Percentiles rank a stretch among this genome's conserved stretches.
Conservation (phyloP, 2,329 filamentous ascomycete species). For the Lecanosticta acicola region DNA sequence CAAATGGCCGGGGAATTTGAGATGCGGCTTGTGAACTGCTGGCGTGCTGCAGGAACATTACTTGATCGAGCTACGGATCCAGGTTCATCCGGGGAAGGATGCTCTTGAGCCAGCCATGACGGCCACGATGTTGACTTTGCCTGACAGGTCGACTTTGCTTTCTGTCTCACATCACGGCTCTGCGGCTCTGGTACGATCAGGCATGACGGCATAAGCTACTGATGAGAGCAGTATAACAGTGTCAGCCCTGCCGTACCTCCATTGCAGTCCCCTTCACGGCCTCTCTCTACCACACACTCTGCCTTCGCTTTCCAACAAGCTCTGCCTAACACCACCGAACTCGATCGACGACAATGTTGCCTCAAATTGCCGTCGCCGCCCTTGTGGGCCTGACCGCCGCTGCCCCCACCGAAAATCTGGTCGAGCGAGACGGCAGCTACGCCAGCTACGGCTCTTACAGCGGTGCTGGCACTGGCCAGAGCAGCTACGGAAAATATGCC, state of each 20-base stretch:
- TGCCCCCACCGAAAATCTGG: not conserved
- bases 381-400: conserved; percentile 2
- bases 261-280: not conserved
- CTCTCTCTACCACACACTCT: too few relatives aligned
- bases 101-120: not conserved
- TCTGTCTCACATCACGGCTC: too few relatives aligned
- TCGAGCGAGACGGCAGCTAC: not conserved
- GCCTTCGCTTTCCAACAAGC: not conserved
- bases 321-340: not conserved
- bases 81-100: not conserved
- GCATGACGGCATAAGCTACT: too few relatives aligned
- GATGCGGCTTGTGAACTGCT: too few relatives aligned
- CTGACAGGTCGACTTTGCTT: not conserved
- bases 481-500: not conserved
- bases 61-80: not conserved
- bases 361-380: conserved; percentile 4
- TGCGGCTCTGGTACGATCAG: not conserved
- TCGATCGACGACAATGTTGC: conserved; percentile 2
- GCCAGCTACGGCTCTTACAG: not conserved
- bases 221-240: too few relatives aligned
- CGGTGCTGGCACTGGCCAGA: not conserved
- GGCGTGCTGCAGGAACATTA: too few relatives aligned
- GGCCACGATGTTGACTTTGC: not conserved
- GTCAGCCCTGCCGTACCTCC: too few relatives aligned
- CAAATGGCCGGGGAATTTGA: too few relatives aligned